Evolutionary conservation across 306 rosid genomes (phyloP).

Genomic region (Acacia confusa): DNA sequence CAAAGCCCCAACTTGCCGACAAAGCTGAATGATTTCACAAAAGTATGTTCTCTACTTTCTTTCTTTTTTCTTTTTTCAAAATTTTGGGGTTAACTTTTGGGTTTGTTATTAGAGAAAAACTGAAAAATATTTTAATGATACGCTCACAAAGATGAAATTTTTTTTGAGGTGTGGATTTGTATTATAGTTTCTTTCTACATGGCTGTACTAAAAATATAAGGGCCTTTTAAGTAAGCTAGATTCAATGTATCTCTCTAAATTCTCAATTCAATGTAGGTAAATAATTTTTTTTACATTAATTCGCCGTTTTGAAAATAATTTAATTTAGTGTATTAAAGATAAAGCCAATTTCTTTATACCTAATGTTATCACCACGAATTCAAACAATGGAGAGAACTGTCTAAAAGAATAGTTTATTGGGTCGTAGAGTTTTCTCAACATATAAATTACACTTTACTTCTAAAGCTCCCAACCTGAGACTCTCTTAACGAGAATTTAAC

Average conservation of each 20-base stretch:
- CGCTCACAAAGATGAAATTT: slow-evolving; percentile 2
- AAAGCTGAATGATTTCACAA: slow-evolving; percentile 43
- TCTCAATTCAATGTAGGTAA: background rate
- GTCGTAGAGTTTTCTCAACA: too few species aligned
- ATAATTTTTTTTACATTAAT: too few species aligned
- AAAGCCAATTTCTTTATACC: too few species aligned
- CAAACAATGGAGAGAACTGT: too few species aligned
- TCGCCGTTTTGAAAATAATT: too few species aligned
- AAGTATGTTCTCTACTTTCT: background rate
- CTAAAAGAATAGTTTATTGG: too few species aligned
- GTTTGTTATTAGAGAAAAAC: background rate
- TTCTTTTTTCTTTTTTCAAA: background rate
- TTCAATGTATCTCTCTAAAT: too few species aligned
- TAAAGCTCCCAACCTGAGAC: background rate
- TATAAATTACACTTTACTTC: too few species aligned
- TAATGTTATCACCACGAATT: too few species aligned
- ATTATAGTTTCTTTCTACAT: slow-evolving; percentile 37
- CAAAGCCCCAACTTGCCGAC: slow-evolving; percentile 57
- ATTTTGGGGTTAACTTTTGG: background rate
- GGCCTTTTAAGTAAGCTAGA: too few species aligned
- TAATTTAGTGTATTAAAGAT: too few species aligned
- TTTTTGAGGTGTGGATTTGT: slow-evolving; percentile 31
- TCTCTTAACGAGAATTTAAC: too few species aligned
- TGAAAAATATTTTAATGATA: background rate
- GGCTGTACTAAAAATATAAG: background rate